Base-by-base conservation (phyloP, 768 basidiomycete species). In the Erythrobasidium yunnanense region DNA sequence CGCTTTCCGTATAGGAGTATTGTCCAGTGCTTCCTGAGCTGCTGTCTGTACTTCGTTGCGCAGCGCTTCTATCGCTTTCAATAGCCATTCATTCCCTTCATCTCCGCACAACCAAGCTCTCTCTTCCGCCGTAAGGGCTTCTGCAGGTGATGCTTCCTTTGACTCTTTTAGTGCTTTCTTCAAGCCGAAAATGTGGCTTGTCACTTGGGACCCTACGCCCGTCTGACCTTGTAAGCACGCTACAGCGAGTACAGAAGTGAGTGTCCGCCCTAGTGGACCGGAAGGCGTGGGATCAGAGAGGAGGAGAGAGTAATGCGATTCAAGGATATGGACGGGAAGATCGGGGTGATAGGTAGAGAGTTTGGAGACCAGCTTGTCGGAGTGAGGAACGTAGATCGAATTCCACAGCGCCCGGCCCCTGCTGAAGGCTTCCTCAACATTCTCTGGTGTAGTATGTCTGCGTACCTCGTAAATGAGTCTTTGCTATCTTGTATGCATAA, bases 301-400 rank as follows among this genome's bases (percentile, higher is more conserved):
- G 8, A 77, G 70, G 1, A 73, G 69, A 2, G 74, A 74, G 69
- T 78, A 78, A 65, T 78, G 77, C 23, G 77, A 76, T 23, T 72
- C 68, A 55, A 78, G 75, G 67, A 78, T 78, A 68, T 77, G 76
- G 35, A 78, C 74, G 22, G 77, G 77, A 8, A 78, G 73, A 68
- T 78, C 78, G 1, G 77, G 78, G 66, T 78, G 77, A 2, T 76
- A 75, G 8, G 69, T 66, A 11, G 54, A 66, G 27, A 78, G 76
- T 54, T 77, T 77, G 54, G 45, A 1, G 50, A 78, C 63, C 27
- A 78, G 75, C 49, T 77, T 78, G 18, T 53, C 56, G 25, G 65
- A 45, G 57, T 75, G 73, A 1, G 77, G 77, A 23, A 68, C 66
- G 72, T 78, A 78, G 68, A 78, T 78, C 0, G 69, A 68, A 66